Conservation (phyloP, 2,329 filamentous ascomycete species). For the Fusarium sp. region DNA sequence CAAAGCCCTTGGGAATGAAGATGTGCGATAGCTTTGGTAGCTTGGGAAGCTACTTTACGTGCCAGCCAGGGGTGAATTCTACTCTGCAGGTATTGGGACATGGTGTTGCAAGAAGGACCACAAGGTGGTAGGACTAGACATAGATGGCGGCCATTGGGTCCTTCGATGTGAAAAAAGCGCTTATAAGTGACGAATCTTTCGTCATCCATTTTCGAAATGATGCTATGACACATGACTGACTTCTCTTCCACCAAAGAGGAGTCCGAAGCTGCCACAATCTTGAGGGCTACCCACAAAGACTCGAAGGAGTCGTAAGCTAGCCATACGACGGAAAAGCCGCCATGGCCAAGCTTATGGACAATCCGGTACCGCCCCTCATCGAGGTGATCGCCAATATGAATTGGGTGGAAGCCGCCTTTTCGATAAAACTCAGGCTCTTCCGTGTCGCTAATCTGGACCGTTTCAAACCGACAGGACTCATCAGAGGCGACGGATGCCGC, state of each 20-base stretch:
- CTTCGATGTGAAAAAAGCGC: background rate
- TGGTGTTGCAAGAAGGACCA: background rate
- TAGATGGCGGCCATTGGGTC: background rate
- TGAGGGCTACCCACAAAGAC: background rate
- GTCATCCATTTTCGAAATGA: background rate
- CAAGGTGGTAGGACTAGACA: background rate
- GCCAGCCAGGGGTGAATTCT: background rate
- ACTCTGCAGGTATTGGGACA: background rate
- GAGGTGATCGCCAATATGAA: background rate
- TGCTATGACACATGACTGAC: background rate
- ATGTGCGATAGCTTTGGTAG: background rate
- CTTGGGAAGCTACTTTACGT: background rate
- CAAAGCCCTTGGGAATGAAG: background rate
- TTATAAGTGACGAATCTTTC: background rate
- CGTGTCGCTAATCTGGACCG: background rate
- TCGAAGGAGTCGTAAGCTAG: background rate
- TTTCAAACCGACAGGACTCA: background rate
- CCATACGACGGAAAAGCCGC: background rate
- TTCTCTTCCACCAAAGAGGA: background rate
- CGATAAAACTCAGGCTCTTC: background rate
- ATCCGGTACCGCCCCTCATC: background rate
- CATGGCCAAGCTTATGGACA: background rate
- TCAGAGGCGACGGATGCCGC: no score
- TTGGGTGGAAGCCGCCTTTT: background rate
- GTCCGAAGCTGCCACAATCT: background rate